phyloP scores from a whole-genome alignment of 257 asterid species.

The Oldenlandia corymbosa region DNA sequence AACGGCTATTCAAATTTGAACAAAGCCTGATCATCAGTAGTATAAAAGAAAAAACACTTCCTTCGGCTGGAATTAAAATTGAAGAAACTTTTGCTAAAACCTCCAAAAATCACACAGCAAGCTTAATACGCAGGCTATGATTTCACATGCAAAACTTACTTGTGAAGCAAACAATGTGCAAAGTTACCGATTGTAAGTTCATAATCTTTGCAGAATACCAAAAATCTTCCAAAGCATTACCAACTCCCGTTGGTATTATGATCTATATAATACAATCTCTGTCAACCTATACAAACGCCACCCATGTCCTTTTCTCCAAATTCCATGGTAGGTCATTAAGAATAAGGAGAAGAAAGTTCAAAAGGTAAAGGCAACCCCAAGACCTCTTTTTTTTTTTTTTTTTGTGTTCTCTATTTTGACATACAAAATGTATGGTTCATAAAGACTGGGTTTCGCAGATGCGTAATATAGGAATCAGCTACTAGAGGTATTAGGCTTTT shows the following conservation, averaged over 20 bases:
- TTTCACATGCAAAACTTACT: background rate
- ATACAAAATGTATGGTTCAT: constrained; percentile 12
- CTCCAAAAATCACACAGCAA: no score
- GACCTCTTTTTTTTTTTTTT: constrained; percentile 25
- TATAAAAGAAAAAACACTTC: no score
- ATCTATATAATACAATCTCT: constrained; percentile 38
- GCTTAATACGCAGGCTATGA: background rate
- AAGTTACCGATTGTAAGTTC: background rate
- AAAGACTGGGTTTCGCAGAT: constrained; percentile 12
- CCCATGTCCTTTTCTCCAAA: constrained; percentile 20
- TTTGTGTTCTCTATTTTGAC: no score
- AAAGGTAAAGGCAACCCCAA: constrained; percentile 22
- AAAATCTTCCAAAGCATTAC: background rate
- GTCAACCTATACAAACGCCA: constrained; percentile 46
- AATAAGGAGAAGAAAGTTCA: constrained; percentile 10
- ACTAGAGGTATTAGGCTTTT: constrained; percentile 1
- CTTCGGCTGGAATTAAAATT: background rate
- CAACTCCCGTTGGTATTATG: constrained; percentile 16
- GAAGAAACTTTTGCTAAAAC: no score
- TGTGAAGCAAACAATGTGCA: background rate
- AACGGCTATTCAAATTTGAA: background rate
- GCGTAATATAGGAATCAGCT: constrained; percentile 9
- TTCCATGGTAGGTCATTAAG: constrained; percentile 17
- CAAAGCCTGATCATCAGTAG: no score
- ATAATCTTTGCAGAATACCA: constrained; percentile 8